phyloP scores from a whole-genome alignment of 2,329 filamentous ascomycete genomes.

The Capronia epimyces region DNA sequence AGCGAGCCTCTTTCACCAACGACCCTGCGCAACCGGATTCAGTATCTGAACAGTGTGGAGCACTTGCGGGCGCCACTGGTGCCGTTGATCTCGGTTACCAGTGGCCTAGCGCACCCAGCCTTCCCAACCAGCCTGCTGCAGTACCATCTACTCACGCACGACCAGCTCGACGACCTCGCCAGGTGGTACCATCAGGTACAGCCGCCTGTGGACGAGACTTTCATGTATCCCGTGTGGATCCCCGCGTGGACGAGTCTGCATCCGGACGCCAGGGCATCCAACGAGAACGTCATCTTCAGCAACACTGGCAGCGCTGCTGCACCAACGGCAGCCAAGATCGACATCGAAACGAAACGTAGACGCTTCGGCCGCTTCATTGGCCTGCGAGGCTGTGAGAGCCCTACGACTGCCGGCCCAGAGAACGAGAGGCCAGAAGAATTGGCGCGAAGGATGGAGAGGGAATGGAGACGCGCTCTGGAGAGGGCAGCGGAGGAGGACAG shows the following conservation, averaged over 20 bases:
- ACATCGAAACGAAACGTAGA: slow-evolving; percentile 37
- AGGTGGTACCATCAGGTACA: slow-evolving; percentile 40
- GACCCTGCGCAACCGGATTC: slow-evolving; percentile 3
- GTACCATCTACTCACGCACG: slow-evolving; percentile 39
- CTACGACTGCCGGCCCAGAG: slow-evolving; percentile 18
- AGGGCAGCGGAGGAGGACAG: slow-evolving; percentile 29
- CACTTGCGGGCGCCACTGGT: slow-evolving; percentile 33
- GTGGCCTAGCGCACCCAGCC: slow-evolving; percentile 35
- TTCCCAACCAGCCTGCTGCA: slow-evolving; percentile 38
- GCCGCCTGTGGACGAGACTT: slow-evolving; percentile 33
- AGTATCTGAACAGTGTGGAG: slow-evolving; percentile 23
- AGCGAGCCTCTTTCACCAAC: slow-evolving; percentile 4
- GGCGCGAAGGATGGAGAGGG: slow-evolving; percentile 28
- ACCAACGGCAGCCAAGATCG: slow-evolving; percentile 15
- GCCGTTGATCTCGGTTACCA: slow-evolving; percentile 37
- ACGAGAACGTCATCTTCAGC: slow-evolving; percentile 16
- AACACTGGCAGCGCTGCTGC: not conserved
- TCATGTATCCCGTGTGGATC: slow-evolving; percentile 34
- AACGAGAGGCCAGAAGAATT: slow-evolving; percentile 13
- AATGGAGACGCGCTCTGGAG: slow-evolving; percentile 32
- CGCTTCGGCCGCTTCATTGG: slow-evolving; percentile 44
- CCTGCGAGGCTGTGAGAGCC: slow-evolving; percentile 35
- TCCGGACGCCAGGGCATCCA: not conserved
- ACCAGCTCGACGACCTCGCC: slow-evolving; percentile 40
- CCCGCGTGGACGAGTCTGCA: slow-evolving; percentile 16